These are phyloP conservation scores for Mycena sp. DNA, from an alignment of 1,284 basidiomycete species.

Conservation along the genomic window DNA sequence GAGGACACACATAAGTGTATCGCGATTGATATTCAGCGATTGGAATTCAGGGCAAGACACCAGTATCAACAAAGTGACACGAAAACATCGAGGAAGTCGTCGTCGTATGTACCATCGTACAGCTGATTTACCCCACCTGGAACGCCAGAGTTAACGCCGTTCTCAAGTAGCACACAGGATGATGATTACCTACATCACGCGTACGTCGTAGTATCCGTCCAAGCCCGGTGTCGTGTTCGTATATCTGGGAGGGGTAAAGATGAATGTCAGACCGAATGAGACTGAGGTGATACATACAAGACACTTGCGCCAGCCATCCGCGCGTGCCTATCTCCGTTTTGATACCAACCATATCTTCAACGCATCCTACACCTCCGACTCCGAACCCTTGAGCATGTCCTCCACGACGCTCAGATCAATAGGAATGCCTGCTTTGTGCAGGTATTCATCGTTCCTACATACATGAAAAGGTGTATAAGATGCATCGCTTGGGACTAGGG, in stretches of 20 bases:
- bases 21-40: neutral
- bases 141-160: neutral
- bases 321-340: neutral
- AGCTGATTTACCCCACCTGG: too few relatives aligned
- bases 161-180: too few relatives aligned
- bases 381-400: conserved; percentile 16
- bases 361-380: neutral
- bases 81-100: neutral
- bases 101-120: neutral
- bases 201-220: too few relatives aligned
- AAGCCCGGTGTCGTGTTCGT: too few relatives aligned
- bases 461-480: neutral
- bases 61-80: neutral
- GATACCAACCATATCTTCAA: neutral
- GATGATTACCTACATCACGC: too few relatives aligned
- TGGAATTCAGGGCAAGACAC: too few relatives aligned
- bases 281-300: too few relatives aligned
- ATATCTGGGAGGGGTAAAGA: too few relatives aligned
- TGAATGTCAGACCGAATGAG: too few relatives aligned
- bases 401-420: conserved; percentile 25
- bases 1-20: neutral
- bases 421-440: conserved; percentile 22
- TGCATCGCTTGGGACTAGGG: neutral
- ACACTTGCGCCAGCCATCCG: too few relatives aligned
- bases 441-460: conserved; percentile 31